phyloP scores from a whole-genome alignment of 495 filamentous ascomycete species.

The Trichocladium uniseriatum region DNA sequence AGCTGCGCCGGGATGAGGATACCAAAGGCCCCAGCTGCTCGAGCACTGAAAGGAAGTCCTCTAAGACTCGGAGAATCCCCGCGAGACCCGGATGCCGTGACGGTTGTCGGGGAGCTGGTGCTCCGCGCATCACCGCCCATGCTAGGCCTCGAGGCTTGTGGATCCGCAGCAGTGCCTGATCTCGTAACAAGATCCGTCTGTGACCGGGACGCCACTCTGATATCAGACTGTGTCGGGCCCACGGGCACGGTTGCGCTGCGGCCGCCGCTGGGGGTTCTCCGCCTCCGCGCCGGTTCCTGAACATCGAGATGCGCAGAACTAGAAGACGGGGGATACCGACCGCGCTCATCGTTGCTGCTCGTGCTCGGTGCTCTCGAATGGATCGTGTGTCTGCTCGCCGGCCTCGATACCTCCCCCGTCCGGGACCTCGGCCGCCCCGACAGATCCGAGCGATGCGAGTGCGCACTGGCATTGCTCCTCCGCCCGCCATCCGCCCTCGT shows the following conservation, averaged over 20 bases:
- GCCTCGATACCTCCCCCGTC: constrained; percentile 22
- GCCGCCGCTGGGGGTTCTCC: constrained; percentile 33
- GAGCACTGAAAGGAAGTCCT: constrained; percentile 18
- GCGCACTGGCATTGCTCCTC: constrained; percentile 33
- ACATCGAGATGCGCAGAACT: constrained; percentile 37
- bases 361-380: constrained; percentile 33
- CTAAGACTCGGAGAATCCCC: no score
- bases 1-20: constrained; percentile 4
- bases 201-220: constrained; percentile 37
- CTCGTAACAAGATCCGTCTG: constrained; percentile 50
- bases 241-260: constrained; percentile 38
- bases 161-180: constrained; percentile 31
- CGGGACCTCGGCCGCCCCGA: constrained; percentile 21
- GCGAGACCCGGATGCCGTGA: constrained; percentile 5
- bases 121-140: constrained; percentile 36
- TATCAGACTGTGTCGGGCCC: constrained; percentile 30
- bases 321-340: constrained; percentile 39
- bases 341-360: constrained; percentile 32
- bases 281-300: constrained; percentile 32
- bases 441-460: constrained; percentile 26
- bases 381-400: constrained; percentile 33
- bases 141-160: constrained; percentile 29
- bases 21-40: constrained; percentile 15
- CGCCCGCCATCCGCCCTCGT: constrained; percentile 25
- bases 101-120: constrained; percentile 26